Base-by-base conservation (phyloP, 1,284 basidiomycete species). In the Heterobasidion annosum region DNA sequence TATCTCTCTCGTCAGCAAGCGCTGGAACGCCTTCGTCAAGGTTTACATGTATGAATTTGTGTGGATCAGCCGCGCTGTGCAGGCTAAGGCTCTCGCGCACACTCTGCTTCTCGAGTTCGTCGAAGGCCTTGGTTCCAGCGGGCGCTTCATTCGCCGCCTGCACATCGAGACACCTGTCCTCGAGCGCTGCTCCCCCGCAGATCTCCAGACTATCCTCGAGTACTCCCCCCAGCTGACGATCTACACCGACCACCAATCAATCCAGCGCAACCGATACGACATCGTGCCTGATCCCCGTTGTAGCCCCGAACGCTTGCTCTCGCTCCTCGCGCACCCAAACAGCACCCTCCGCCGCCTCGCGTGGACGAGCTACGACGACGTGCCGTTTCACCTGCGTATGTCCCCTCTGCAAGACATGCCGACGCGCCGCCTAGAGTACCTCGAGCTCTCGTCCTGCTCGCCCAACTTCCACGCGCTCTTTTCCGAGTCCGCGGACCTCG, bases 361-460 rank as follows among this genome's bases (percentile, higher is more conserved):
- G 25, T 85, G 83, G 76, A 88, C 83, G 44, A 84, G 79, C 62
- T 87, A 88, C 60, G 83, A 82, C 58, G 80, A 86, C 54, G 70
- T 78, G 1, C 75, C 77, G 0, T 82, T 85, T 57, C 79, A 81
- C 51, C 69, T 76, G 16, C 75, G 78, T 19, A 75, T 83, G 63
- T 74, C 76, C 1, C 78, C 79, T 0, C 71, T 79, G 34, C 72
- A 83, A 48, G 68, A 69, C 48, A 75, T 73, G 54, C 72, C 75
- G 1, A 77, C 78, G 1, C 72, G 68, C 4, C 70, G 68, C n/a
- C 65, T 77, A 8, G 76, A 78, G 49, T 77, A 77, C 57, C 74
- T 88, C 53, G 83, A 86, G 62, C 81, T 82, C 51, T 77, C 74
- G 13, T 74, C 73, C 1, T 72, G 67, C 53, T 62, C 65, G n/a